Evolutionary conservation across 495 filamentous ascomycete genomes (phyloP).

Genomic region (Neurospora terricola): DNA sequence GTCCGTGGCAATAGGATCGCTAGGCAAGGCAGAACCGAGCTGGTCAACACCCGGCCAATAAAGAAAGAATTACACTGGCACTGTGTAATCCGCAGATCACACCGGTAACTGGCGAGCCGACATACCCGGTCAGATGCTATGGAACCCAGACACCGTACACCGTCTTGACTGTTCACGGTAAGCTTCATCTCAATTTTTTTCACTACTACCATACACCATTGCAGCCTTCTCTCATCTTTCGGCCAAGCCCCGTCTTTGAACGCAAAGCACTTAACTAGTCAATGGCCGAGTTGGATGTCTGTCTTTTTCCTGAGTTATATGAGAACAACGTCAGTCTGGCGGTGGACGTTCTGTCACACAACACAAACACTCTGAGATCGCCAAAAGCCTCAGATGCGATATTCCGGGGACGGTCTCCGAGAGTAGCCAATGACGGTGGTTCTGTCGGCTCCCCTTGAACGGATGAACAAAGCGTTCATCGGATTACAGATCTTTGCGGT

Average conservation of each 20-base stretch:
- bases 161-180: not conserved
- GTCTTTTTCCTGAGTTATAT: not conserved
- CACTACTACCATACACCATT: not conserved
- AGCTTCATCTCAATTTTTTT: not conserved
- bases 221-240: not conserved
- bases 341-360: conserved; percentile 1
- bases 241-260: not conserved
- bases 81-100: not conserved
- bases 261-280: not conserved
- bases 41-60: not conserved
- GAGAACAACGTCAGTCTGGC: conserved; percentile 11
- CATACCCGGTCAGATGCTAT: not conserved
- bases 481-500: not conserved
- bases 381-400: not conserved
- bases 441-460: not conserved
- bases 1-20: not conserved
- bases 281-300: not conserved
- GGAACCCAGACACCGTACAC: not conserved
- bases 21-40: not conserved
- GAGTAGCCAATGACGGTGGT: not conserved
- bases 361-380: not conserved
- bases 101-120: not conserved
- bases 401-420: not conserved
- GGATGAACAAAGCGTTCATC: not conserved
- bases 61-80: not conserved